Conservation (phyloP, 306 rosid genomes). For the Vicia faba region DNA sequence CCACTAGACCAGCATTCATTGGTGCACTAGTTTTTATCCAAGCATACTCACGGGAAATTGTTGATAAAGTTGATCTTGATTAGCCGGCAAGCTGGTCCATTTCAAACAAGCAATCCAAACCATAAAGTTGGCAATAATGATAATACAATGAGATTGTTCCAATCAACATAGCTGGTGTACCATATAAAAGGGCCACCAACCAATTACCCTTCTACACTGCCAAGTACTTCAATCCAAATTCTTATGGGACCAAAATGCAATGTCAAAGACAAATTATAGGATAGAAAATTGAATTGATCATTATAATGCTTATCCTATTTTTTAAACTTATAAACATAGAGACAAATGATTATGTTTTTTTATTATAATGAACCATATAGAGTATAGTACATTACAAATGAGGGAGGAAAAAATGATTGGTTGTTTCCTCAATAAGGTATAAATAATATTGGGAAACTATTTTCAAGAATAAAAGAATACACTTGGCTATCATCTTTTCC, state of each 20-base stretch:
- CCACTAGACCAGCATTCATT: no score
- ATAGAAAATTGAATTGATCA: neutral
- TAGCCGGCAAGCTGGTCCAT: slow-evolving; percentile 45
- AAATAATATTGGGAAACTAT: slow-evolving; percentile 39
- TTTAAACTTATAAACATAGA: slow-evolving; percentile 37
- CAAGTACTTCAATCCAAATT: slow-evolving; percentile 25
- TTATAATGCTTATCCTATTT: slow-evolving; percentile 34
- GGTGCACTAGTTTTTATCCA: slow-evolving; percentile 1
- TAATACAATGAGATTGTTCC: slow-evolving; percentile 42
- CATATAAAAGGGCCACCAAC: slow-evolving; percentile 41
- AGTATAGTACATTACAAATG: slow-evolving; percentile 40
- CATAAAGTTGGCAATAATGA: slow-evolving; percentile 49
- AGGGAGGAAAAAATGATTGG: slow-evolving; percentile 30
- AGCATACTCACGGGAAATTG: slow-evolving; percentile 26
- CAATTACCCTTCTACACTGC: slow-evolving; percentile 41
- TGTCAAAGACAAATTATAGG: slow-evolving; percentile 11
- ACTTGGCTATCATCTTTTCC: slow-evolving; percentile 67
- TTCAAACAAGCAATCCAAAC: slow-evolving; percentile 43
- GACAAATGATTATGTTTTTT: slow-evolving; percentile 41
- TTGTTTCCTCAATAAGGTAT: slow-evolving; percentile 42
- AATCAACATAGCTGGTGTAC: slow-evolving; percentile 47
- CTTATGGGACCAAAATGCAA: slow-evolving; percentile 37
- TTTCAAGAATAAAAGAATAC: slow-evolving; percentile 29
- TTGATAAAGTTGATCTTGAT: slow-evolving; percentile 29
- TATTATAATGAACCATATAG: slow-evolving; percentile 41